These are phyloP conservation scores for Cornus florida DNA, from an alignment of 148 eudicot species.

Conservation along the genomic window DNA sequence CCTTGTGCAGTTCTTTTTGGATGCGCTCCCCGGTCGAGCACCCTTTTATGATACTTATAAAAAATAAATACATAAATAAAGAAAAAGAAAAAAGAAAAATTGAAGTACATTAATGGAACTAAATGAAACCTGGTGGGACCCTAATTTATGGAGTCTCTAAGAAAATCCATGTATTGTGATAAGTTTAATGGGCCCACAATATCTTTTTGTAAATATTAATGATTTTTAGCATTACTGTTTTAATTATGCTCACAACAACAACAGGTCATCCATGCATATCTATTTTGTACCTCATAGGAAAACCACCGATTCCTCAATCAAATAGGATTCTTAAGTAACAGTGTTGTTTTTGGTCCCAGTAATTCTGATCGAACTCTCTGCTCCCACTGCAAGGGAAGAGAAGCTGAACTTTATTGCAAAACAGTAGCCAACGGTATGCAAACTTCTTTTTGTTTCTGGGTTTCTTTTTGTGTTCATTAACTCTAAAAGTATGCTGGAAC, in stretches of 20 bases:
- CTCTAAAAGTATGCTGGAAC: background rate
- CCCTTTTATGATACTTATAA: too few species aligned
- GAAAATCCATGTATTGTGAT: too few species aligned
- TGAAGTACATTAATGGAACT: too few species aligned
- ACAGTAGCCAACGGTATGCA: slow-evolving; percentile 72
- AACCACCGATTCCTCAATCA: background rate
- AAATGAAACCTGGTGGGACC: too few species aligned
- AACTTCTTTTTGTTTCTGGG: background rate
- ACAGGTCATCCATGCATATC: background rate
- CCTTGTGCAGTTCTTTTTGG: too few species aligned
- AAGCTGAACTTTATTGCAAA: slow-evolving; percentile 97
- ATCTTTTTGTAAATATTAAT: too few species aligned
- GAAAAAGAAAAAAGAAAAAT: too few species aligned
- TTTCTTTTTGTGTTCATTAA: background rate
- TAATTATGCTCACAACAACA: too few species aligned
- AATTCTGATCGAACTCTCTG: slow-evolving; percentile 72
- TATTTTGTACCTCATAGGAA: background rate
- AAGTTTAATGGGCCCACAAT: too few species aligned
- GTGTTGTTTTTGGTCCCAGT: slow-evolving; percentile 39
- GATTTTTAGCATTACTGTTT: background rate
- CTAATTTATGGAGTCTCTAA: too few species aligned
- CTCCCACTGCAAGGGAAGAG: slow-evolving; percentile 96
- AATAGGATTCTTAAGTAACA: background rate
- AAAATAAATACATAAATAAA: too few species aligned
- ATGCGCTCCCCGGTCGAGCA: too few species aligned